Conservation (phyloP, 345 rosid genomes). For the Rhodamnia argentea region DNA sequence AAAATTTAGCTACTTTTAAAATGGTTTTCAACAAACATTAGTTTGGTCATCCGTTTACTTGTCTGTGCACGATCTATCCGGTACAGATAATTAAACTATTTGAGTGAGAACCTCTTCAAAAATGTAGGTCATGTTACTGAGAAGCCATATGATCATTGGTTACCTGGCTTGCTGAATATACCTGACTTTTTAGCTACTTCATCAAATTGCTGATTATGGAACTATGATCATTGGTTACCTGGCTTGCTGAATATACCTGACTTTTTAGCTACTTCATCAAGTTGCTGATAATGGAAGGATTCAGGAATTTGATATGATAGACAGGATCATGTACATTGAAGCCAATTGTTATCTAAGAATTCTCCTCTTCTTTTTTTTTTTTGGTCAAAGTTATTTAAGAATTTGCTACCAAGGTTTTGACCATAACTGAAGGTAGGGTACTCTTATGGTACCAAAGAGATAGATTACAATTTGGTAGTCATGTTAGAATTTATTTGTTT, state of each 20-base stretch:
- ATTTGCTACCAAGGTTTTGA: background rate
- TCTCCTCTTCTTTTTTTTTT: background rate
- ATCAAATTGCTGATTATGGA: background rate
- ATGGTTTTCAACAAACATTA: background rate
- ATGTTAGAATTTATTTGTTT: background rate
- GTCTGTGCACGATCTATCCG: background rate
- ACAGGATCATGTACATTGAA: background rate
- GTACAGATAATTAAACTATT: background rate
- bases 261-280: background rate
- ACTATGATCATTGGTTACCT: background rate
- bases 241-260: background rate
- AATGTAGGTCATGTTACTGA: background rate
- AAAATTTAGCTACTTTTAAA: background rate
- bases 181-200: background rate
- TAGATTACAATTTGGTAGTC: background rate
- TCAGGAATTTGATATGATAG: background rate
- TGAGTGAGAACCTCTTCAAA: background rate
- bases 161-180: background rate
- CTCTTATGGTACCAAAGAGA: background rate
- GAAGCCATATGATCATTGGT: background rate
- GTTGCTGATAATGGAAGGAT: background rate
- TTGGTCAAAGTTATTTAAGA: background rate
- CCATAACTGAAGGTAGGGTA: background rate
- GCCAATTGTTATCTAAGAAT: background rate
- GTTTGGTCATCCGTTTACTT: background rate